A percentile compares a stretch with the other conserved stretches of the same genome.
These are phyloP conservation scores for Penicillium malachiteum DNA, from an alignment of 495 filamentous ascomycete genomes.

Conservation along the genomic window DNA sequence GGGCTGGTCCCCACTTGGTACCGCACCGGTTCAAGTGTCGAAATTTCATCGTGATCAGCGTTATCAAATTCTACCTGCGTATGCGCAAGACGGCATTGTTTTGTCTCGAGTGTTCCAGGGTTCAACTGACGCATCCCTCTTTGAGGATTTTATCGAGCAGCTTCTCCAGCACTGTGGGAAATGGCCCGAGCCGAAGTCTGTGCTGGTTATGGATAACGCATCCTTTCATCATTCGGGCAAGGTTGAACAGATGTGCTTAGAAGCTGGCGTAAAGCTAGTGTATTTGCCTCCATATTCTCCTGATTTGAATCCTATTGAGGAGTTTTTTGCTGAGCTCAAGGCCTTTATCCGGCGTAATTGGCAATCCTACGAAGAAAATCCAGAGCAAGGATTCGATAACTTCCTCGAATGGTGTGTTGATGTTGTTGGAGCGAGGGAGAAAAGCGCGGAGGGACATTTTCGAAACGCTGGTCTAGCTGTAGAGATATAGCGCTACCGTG, in stretches of 20 bases:
- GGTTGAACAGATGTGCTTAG: conserved; percentile 5
- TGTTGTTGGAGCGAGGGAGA: conserved; percentile 17
- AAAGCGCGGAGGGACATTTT: conserved; percentile 29
- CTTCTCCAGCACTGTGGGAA: conserved; percentile 36
- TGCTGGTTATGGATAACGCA: conserved; percentile 22
- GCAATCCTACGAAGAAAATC: conserved; percentile 29
- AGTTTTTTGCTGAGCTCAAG: conserved; percentile 30
- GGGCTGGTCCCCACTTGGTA: conserved; percentile 7
- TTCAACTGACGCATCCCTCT: conserved; percentile 36
- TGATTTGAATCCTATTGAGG: conserved; percentile 32
- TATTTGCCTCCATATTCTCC: conserved; percentile 24
- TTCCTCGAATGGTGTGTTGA: conserved; percentile 34
- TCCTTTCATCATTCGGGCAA: not conserved
- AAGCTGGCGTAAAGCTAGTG: conserved; percentile 3
- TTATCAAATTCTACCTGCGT: conserved; percentile 29
- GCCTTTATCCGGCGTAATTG: conserved; percentile 18
- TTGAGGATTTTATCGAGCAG: conserved; percentile 43
- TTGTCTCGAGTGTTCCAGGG: conserved; percentile 35
- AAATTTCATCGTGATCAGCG: conserved; percentile 13
- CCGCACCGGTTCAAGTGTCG: conserved; percentile 2
- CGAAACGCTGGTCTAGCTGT: conserved; percentile 20
- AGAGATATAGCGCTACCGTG: too few relatives aligned
- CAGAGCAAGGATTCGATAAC: conserved; percentile 34
- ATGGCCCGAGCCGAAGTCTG: conserved; percentile 40
- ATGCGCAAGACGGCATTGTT: conserved; percentile 39